Percentiles rank a stretch among this genome's conserved stretches.
Evolutionary conservation across 1,139 yeast species (phyloP).

Genomic region (Candida sp.): DNA sequence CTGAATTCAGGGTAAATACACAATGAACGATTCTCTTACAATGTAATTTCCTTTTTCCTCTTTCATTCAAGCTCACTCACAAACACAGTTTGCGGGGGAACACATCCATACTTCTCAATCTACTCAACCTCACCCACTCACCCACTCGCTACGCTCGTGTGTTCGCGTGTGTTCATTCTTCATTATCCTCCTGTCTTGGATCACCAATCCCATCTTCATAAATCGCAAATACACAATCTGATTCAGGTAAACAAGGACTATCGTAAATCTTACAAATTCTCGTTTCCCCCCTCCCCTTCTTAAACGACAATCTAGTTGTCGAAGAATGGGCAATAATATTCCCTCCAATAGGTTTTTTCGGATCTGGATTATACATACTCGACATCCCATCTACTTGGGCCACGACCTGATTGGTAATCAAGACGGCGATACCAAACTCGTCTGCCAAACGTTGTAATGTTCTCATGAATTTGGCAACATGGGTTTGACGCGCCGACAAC

Average conservation of each 20-base stretch:
- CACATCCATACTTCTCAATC: too few species aligned
- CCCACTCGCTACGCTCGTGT: too few species aligned
- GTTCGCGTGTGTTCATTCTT: neutral
- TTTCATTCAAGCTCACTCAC: too few species aligned
- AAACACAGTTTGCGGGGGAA: too few species aligned
- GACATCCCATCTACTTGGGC: constrained; percentile 96
- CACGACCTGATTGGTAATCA: constrained; percentile 97
- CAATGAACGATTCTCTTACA: too few species aligned
- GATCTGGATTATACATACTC: constrained; percentile 86
- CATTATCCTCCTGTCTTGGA: constrained; percentile 74
- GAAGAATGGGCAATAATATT: constrained; percentile 97
- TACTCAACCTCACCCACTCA: too few species aligned
- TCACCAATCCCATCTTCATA: constrained; percentile 98
- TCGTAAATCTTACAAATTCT: constrained; percentile 94
- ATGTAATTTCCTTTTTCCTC: too few species aligned
- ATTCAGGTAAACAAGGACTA: constrained; percentile 93
- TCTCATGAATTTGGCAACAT: constrained; percentile 91
- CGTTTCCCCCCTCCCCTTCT: constrained; percentile 89
- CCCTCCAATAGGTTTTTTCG: constrained; percentile 99
- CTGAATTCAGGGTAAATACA: too few species aligned
- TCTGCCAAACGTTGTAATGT: constrained; percentile 91
- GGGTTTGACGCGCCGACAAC: constrained; percentile 90
- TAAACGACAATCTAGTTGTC: constrained; percentile 85
- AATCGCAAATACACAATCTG: constrained; percentile 93
- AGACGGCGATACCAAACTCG: constrained; percentile 97